Evolutionary conservation across 805 yeast species (phyloP).

Genomic region (Cyberlindnera lachancei): DNA sequence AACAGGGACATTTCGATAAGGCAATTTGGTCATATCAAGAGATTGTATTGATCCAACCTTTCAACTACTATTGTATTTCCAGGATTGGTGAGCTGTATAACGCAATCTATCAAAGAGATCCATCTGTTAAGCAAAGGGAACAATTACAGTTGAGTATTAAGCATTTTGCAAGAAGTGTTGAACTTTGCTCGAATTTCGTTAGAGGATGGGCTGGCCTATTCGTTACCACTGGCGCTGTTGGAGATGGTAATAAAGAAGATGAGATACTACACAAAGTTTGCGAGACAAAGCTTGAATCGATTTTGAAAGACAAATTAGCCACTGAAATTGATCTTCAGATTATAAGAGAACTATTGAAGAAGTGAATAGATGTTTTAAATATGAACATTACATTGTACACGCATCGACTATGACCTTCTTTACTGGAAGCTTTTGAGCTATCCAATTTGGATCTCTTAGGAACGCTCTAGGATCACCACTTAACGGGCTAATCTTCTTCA

Average conservation of each 20-base stretch:
- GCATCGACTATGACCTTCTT: constrained; percentile 16
- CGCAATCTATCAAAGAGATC: constrained; percentile 7
- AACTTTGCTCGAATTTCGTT: constrained; percentile 59
- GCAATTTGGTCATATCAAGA: constrained; percentile 67
- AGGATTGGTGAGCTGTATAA: constrained; percentile 50
- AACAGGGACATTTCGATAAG: constrained; percentile 55
- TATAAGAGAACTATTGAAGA: constrained; percentile 10
- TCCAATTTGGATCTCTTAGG: constrained; percentile 84
- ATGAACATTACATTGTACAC: neutral
- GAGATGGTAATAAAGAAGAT: too few relatives aligned
- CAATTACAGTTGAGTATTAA: constrained; percentile 23
- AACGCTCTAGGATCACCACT: constrained; percentile 62
- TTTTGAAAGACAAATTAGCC: constrained; percentile 11
- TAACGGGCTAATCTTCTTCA: constrained; percentile 35
- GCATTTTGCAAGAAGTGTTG: constrained; percentile 64
- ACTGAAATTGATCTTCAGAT: constrained; percentile 10
- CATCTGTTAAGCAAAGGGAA: constrained; percentile 2
- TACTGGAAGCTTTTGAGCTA: constrained; percentile 51
- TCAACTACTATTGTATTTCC: constrained; percentile 59
- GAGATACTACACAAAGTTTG: constrained; percentile 9
- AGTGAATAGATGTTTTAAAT: neutral
- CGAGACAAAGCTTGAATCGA: constrained; percentile 9
- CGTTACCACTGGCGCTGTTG: constrained; percentile 27
- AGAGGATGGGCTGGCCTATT: constrained; percentile 72
- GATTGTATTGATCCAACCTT: constrained; percentile 57